phyloP scores from a whole-genome alignment of 108 stramenopile genomes.

The Hondaea fermentalgiana region DNA sequence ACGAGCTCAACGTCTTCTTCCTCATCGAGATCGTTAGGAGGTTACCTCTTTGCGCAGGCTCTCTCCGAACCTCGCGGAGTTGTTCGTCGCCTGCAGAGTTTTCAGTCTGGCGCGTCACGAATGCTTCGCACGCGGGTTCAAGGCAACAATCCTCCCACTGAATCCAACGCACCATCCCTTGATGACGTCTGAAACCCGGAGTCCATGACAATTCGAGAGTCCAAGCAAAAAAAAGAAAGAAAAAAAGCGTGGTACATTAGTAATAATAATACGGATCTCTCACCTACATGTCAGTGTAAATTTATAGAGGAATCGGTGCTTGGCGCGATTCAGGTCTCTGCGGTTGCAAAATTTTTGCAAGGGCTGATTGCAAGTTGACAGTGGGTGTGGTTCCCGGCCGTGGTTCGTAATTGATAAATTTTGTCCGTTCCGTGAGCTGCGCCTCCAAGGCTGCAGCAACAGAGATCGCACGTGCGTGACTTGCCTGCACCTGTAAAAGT shows the following conservation, averaged over 20 bases:
- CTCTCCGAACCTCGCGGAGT: background rate
- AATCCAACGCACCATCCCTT: no score
- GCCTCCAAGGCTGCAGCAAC: background rate
- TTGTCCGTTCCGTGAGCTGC: background rate
- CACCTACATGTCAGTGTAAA: no score
- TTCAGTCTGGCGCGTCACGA: background rate
- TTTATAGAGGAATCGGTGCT: no score
- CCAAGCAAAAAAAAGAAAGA: no score
- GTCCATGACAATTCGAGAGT: no score
- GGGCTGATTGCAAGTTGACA: background rate
- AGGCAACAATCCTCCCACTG: background rate
- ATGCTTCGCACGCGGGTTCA: background rate
- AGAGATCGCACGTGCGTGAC: background rate
- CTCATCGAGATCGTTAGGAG: background rate
- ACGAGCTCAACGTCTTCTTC: background rate
- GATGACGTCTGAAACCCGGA: no score
- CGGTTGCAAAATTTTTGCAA: background rate
- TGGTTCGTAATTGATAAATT: background rate
- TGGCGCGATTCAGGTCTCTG: background rate
- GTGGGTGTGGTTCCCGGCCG: background rate
- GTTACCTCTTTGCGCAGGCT: background rate
- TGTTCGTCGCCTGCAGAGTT: background rate
- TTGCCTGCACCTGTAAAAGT: background rate
- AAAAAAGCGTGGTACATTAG: no score
- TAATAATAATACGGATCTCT: no score